These are phyloP conservation scores for Solanum virginianum DNA, from an alignment of 257 asterid species.

Conservation along the genomic window DNA sequence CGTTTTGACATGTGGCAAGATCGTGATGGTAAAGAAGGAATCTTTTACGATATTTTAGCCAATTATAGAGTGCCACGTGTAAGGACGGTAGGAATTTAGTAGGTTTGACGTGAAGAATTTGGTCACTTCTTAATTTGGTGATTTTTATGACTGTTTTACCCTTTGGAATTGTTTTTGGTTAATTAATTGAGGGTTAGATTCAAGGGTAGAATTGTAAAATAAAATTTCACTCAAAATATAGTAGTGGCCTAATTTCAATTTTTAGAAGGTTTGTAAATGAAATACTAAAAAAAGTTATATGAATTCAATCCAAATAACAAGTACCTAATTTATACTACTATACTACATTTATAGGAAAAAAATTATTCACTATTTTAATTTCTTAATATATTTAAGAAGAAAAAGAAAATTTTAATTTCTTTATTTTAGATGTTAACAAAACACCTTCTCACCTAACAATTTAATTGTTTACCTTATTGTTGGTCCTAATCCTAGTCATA, in stretches of 20 bases:
- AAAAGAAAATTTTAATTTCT: neutral
- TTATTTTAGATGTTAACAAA: neutral
- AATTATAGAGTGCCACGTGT: neutral
- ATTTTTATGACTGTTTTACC: neutral
- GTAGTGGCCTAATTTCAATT: neutral
- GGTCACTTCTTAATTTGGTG: neutral
- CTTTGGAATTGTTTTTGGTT: neutral
- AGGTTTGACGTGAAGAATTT: neutral
- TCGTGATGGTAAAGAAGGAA: neutral
- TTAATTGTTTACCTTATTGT: neutral
- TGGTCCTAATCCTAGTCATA: neutral
- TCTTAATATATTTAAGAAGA: neutral
- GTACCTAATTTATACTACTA: neutral
- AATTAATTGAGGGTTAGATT: neutral
- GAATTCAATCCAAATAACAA: neutral
- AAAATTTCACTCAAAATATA: neutral
- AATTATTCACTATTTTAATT: neutral
- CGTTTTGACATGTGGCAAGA: neutral
- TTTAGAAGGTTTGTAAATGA: neutral
- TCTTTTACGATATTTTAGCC: neutral
- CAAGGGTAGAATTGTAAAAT: neutral
- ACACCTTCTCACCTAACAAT: neutral
- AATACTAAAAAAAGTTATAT: neutral
- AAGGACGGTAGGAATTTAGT: neutral
- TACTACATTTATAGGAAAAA: neutral